Conservation (phyloP, 352 stramenopile species). For the Phytophthora sp. region DNA sequence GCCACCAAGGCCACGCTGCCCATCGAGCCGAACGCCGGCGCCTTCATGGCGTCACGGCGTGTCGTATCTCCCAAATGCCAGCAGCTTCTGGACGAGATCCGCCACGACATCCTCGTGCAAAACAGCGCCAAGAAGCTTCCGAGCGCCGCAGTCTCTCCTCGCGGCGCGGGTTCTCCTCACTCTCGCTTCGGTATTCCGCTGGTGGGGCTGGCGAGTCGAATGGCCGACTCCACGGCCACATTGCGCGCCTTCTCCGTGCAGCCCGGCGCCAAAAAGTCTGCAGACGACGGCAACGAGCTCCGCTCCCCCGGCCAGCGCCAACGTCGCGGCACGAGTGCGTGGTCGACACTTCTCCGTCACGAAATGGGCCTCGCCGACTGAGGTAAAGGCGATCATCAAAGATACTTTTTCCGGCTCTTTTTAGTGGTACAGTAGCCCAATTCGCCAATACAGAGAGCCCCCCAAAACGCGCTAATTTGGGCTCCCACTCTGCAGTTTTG, state of each 20-base stretch:
- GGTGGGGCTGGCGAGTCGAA: conserved; percentile 12
- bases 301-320: conserved; percentile 15
- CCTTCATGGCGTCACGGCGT: conserved; percentile 19
- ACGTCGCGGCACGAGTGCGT: conserved; percentile 34
- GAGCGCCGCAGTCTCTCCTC: conserved; percentile 12
- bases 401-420: conserved; percentile 29
- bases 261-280: conserved; percentile 9
- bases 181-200: conserved; percentile 17
- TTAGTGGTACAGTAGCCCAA: background rate
- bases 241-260: conserved; percentile 42
- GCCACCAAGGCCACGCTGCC: conserved; percentile 33
- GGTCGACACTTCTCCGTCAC: conserved; percentile 47
- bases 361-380: conserved; percentile 29
- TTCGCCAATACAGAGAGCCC: too few relatives aligned
- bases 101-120: conserved; percentile 40
- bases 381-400: conserved; percentile 13
- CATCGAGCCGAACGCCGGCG: background rate
- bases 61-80: conserved; percentile 47
- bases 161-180: conserved; percentile 3
- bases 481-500: background rate
- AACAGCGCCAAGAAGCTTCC: conserved; percentile 23
- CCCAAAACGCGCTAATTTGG: conserved; percentile 19
- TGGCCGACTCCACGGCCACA: conserved; percentile 20
- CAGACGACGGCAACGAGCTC: conserved; percentile 14
- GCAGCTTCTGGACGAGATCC: conserved; percentile 53